Percentiles rank a stretch among this genome's conserved stretches.
Conservation (phyloP, 495 filamentous ascomycete species). For the Xylaria bambusicola region DNA sequence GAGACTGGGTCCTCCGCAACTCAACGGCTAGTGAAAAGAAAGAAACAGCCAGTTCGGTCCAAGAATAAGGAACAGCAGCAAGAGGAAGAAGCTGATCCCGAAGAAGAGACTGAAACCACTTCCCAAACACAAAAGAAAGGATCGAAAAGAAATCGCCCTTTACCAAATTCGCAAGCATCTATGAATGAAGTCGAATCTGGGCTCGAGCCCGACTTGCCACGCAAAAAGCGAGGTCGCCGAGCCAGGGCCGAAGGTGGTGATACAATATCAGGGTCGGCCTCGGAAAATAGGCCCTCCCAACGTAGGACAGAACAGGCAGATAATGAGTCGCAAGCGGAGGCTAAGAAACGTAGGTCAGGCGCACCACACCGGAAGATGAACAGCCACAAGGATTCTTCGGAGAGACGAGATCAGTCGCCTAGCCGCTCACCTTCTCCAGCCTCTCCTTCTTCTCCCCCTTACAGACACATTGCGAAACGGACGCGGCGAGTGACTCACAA, state of each 20-base stretch:
- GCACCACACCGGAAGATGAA: slow-evolving; percentile 11
- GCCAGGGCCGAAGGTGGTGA: slow-evolving; percentile 2
- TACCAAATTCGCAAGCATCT: slow-evolving; percentile 21
- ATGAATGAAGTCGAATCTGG: slow-evolving; percentile 13
- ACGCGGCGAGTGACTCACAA: slow-evolving; percentile 44
- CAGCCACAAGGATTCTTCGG: slow-evolving; percentile 16
- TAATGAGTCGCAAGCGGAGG: slow-evolving; percentile 3
- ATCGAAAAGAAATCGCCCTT: slow-evolving; percentile 26
- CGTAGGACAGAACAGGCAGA: slow-evolving; percentile 9
- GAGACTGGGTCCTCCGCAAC: background rate
- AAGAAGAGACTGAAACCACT: background rate
- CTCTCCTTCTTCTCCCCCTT: slow-evolving; percentile 28
- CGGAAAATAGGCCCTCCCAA: slow-evolving; percentile 20
- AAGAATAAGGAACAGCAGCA: background rate
- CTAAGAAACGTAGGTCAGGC: slow-evolving; percentile 10
- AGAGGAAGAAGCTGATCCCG: slow-evolving; percentile 15
- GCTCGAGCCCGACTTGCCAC: slow-evolving; percentile 6
- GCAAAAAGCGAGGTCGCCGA: slow-evolving; percentile 24
- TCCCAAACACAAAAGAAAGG: slow-evolving; percentile 20
- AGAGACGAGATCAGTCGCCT: slow-evolving; percentile 23
- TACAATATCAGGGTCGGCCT: background rate
- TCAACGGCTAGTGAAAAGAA: slow-evolving; percentile 13
- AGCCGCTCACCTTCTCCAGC: slow-evolving; percentile 23
- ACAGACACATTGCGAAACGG: slow-evolving; percentile 42
- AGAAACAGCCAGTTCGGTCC: slow-evolving; percentile 18